Conservation (phyloP, 371 early-diverging fungal species). For the Saksenaea oblongispora region DNA sequence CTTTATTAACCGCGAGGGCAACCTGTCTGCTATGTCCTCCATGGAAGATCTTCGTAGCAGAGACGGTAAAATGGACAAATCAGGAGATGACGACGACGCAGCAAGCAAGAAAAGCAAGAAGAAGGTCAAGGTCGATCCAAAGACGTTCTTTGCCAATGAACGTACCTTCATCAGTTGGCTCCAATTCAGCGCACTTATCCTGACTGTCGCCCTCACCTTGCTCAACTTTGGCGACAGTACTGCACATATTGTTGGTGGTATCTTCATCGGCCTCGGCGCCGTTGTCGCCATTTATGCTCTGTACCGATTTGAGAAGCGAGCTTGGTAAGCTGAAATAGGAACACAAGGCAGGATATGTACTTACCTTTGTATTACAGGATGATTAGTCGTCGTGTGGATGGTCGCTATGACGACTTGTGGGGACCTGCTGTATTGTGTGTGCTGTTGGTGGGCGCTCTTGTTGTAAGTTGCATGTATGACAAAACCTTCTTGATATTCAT, state of each 20-base stretch:
- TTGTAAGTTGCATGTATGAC: slow-evolving; percentile 29
- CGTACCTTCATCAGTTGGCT: slow-evolving; percentile 94
- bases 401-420: slow-evolving; percentile 65
- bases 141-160: slow-evolving; percentile 99
- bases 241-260: slow-evolving; percentile 64
- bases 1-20: background rate
- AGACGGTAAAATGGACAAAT: background rate
- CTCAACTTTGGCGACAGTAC: slow-evolving; percentile 80
- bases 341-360: slow-evolving; percentile 2
- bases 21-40: background rate
- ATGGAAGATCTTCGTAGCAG: slow-evolving; percentile 4
- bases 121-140: slow-evolving; percentile 91
- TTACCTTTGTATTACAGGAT: slow-evolving; percentile 44
- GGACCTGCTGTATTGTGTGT: slow-evolving; percentile 89
- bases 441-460: slow-evolving; percentile 70
- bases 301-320: slow-evolving; percentile 89
- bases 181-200: slow-evolving; percentile 71
- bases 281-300: slow-evolving; percentile 63
- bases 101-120: slow-evolving; percentile 29
- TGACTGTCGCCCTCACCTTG: slow-evolving; percentile 72
- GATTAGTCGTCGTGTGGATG: slow-evolving; percentile 64
- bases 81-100: slow-evolving; percentile 12
- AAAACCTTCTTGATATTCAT: background rate
- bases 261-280: slow-evolving; percentile 78
- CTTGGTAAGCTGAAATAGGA: slow-evolving; percentile 48